These are phyloP conservation scores for Diplodia corticola DNA, from an alignment of 2,329 filamentous ascomycete species.

Conservation along the genomic window DNA sequence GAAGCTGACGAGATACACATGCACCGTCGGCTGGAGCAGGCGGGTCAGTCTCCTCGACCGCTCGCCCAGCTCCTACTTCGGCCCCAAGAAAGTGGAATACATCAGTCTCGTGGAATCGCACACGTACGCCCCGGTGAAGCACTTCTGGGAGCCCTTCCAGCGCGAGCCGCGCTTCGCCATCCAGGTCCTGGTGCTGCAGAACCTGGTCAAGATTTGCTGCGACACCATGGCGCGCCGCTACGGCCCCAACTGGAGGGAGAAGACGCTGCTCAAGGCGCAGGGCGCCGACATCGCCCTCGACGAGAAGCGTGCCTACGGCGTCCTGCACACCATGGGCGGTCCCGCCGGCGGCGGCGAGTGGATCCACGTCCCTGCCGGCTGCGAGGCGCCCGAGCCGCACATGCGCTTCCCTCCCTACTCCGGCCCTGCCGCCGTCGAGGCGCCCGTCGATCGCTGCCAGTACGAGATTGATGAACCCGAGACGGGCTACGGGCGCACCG, in stretches of 20 bases:
- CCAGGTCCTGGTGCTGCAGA: not conserved
- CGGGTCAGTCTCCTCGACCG: not conserved
- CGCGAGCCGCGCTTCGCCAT: constrained; percentile 8
- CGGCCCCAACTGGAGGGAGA: not conserved
- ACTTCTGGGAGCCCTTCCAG: constrained; percentile 3
- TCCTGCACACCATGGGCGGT: constrained; percentile 4
- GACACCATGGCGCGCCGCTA: not conserved
- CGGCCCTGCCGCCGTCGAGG: not conserved
- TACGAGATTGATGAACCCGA: not conserved
- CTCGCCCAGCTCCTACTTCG: not conserved
- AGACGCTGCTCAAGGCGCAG: not conserved
- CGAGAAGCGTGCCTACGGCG: not conserved
- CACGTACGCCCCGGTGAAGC: not conserved
- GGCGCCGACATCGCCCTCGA: not conserved
- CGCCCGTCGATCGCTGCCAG: not conserved
- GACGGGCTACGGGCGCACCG: not conserved
- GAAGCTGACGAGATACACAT: not conserved
- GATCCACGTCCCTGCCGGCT: not conserved
- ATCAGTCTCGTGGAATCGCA: not conserved
- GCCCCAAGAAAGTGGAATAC: not conserved
- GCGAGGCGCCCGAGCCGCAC: not conserved
- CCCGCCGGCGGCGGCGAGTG: not conserved
- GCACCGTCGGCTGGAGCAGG: not conserved
- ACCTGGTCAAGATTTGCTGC: not conserved
- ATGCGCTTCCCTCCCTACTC: not conserved